Evolutionary conservation across 139 green algal species (phyloP), one percentile per base, ranked within the genome.

Genomic region (Coelastrella sp.): DNA sequence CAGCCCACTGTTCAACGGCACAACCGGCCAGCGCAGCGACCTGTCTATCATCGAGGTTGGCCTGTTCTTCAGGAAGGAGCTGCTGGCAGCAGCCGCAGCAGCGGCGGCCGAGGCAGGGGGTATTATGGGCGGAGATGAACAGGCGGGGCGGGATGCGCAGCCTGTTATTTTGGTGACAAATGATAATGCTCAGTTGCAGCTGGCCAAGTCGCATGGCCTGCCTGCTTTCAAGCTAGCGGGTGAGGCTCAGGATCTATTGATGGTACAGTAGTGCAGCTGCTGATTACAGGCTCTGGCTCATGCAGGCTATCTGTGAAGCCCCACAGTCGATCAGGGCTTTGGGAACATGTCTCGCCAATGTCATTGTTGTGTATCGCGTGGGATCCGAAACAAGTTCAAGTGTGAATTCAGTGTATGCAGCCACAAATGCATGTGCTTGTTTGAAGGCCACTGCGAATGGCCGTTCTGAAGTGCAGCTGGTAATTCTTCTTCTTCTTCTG

Each of bases 91-190:
- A 54, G 89, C 90, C 54, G 76, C 86, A 60, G 86, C 75, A 66
- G 82, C 91, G 5, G 58, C 16, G 16, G 85, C 83, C 54, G 71
- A 89, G 84, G 71, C 56, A 7, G n/a, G 56, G 10, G 73, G 22
- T 61, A 73, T 23, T 5, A 17, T 54, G 84, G 84, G 81, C 32
- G 4, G 5, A 14, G 78, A 73, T 23, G 73, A 68, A 11, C 58
- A 54, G 6, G 60, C 75, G 11, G 86, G 7, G 8, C 19, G 56
- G 5, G 77, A 78, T 66, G 78, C 78, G n/a, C 74, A 97, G 88
- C 95, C 96, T 0, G 95, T 97, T 13, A 76, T 97, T 59, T 92
- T 97, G 83, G 92, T 97, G 14, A 95, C 95, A 8, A 96, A 95
- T 87, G 96, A 98, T 92, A 97, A 97, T 66, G 95, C 87, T 3